These are phyloP conservation scores for Acer yangbiense DNA, from an alignment of 345 rosid genomes.

Conservation along the genomic window DNA sequence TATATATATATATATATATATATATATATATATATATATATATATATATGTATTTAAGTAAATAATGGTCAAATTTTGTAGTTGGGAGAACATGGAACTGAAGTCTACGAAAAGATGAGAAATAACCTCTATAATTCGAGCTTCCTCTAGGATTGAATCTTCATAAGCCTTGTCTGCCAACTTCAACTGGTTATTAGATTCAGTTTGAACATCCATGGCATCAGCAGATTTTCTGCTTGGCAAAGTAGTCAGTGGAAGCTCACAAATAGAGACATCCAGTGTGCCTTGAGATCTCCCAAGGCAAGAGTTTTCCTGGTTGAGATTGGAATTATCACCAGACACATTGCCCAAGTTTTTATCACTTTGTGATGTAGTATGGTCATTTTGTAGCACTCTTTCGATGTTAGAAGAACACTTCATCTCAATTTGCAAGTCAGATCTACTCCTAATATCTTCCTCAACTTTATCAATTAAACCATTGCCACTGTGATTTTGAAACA, in stretches of 20 bases:
- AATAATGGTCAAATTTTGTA: not conserved
- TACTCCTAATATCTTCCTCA: slow-evolving; percentile 44
- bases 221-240: slow-evolving; percentile 32
- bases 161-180: slow-evolving; percentile 61
- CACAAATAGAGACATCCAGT: slow-evolving; percentile 29
- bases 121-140: slow-evolving; percentile 78
- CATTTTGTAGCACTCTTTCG: slow-evolving; percentile 43
- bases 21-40: too few relatives aligned
- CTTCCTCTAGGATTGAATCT: slow-evolving; percentile 91
- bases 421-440: slow-evolving; percentile 45
- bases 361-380: slow-evolving; percentile 33
- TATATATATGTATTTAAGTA: not conserved
- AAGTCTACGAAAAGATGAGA: slow-evolving; percentile 9
- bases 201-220: slow-evolving; percentile 46
- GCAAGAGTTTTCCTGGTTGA: slow-evolving; percentile 33
- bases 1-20: too few relatives aligned
- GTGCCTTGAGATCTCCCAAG: slow-evolving; percentile 38
- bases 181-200: slow-evolving; percentile 40
- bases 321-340: slow-evolving; percentile 31
- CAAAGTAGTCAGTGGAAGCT: slow-evolving; percentile 30
- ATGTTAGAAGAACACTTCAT: slow-evolving; percentile 37
- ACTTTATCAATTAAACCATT: slow-evolving; percentile 38
- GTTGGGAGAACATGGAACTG: not conserved
- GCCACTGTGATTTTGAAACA: slow-evolving; percentile 28
- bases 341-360: slow-evolving; percentile 36